Base-by-base conservation (phyloP, 2,329 filamentous ascomycete species). In the Paracorniculantispora psalliotae region DNA sequence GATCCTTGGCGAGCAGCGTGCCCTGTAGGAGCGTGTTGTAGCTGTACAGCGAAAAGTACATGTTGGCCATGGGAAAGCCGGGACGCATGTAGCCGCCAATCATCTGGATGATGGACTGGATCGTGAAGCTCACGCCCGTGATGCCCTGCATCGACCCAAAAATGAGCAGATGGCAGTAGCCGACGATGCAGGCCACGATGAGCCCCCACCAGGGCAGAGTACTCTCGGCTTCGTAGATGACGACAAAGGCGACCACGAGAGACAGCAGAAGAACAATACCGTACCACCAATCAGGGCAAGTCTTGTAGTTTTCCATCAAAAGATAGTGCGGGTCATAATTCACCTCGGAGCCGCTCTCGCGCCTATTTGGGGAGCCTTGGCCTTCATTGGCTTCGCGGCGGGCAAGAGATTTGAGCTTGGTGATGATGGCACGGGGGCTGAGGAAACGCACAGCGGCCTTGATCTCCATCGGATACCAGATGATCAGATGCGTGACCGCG, bases 71-170 rank as follows among this genome's bases (percentile, higher is more conserved):
- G 1, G 71, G 75, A 39, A 66, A 68, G 1, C 71, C 68, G 0
- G 73, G 78, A 55, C 75, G 71, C 59, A 82, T 68, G 35, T 80
- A 77, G 21, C 77, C 79, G 3, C 73, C 79, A 23, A 82, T 65
- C 72, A 81, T 77, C 64, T 81, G 77, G 10, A 74, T 71, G 49
- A 72, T 57, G 6, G 71, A 70, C 59, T 77, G 71, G 25, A 73
- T 65, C 60, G 69, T 72, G 63, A 74, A 73, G 25, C 72, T 66
- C 62, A 78, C 77, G 1, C 76, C 75, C 0, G 72, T 71, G 43
- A 75, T 64, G 13, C 70, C 75, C 41, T 66, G 64, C 62, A 72
- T 66, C 1, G 73, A 70, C 4, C 73, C 75, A n/a, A 73, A 75
- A 60, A 78, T 73, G 12, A 77, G 62, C 5, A 75, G 67, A 3